phyloP scores from a whole-genome alignment of 129 eudicot species.

The Glebionis coronaria region DNA sequence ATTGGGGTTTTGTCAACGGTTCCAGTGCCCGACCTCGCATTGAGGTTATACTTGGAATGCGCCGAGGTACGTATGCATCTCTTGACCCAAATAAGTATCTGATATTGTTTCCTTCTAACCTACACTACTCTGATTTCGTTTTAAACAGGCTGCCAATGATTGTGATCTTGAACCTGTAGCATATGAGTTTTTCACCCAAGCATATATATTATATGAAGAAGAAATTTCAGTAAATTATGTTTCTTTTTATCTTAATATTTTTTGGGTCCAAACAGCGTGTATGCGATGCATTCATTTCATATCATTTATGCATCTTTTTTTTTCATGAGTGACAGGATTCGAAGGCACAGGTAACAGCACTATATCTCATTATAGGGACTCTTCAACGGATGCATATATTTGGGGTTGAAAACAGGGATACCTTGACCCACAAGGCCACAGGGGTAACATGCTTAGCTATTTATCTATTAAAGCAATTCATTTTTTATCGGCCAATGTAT shows the following conservation, averaged over 20 bases:
- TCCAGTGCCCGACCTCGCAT: conserved; percentile 90
- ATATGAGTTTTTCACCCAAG: conserved; percentile 97
- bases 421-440: conserved; percentile 96
- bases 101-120: conserved; percentile 5
- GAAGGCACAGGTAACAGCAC: conserved; percentile 84
- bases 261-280: background rate
- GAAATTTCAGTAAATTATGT: conserved; percentile 66
- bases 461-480: background rate
- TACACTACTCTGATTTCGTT: background rate
- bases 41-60: conserved; percentile 82
- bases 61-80: conserved; percentile 65
- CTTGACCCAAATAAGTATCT: background rate
- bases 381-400: conserved; percentile 94
- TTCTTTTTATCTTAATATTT: conserved; percentile 5
- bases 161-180: conserved; percentile 98
- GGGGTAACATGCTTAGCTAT: conserved; percentile 62
- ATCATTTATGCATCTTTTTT: conserved; percentile 1
- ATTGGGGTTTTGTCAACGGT: conserved; percentile 72
- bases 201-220: conserved; percentile 95
- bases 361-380: conserved; percentile 88
- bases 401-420: conserved; percentile 98
- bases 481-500: background rate
- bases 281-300: conserved; percentile 7
- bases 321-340: conserved; percentile 62
- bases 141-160: conserved; percentile 86